Evolutionary conservation across 305 asterid species (phyloP).

Genomic region (Salvia sclarea): DNA sequence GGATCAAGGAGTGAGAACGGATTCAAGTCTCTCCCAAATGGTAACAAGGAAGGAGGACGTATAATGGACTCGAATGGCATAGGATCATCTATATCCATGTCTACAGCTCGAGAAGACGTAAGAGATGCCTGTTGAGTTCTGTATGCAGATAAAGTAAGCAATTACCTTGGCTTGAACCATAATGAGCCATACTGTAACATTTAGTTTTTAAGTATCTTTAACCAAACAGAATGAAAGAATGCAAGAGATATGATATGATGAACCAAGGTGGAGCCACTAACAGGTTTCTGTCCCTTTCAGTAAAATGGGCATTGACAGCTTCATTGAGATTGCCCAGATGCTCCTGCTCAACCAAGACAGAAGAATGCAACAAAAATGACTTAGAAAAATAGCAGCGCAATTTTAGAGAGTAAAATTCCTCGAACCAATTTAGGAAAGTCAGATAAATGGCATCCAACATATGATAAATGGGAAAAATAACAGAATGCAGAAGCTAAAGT

Average conservation of each 20-base stretch:
- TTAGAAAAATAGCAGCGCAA: neutral
- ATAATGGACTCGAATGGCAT: conserved; percentile 44
- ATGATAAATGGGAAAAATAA: neutral
- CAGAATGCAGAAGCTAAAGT: neutral
- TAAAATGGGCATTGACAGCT: conserved; percentile 79
- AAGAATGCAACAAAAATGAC: neutral
- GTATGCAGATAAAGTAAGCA: conserved; percentile 24
- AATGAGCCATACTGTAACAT: neutral
- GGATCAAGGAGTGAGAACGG: conserved; percentile 71
- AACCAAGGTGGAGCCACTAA: conserved; percentile 33
- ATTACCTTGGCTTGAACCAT: neutral
- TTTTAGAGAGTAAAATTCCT: neutral
- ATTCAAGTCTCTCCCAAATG: conserved; percentile 52
- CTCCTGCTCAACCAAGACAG: conserved; percentile 56
- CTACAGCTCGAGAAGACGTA: conserved; percentile 49
- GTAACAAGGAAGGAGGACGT: conserved; percentile 47
- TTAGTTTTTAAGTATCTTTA: neutral
- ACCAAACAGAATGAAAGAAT: neutral
- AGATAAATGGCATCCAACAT: neutral
- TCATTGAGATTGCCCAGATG: conserved; percentile 73
- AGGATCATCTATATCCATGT: conserved; percentile 78
- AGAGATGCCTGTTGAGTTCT: conserved; percentile 53
- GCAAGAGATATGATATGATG: neutral
- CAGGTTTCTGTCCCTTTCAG: conserved; percentile 64
- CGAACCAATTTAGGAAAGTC: neutral